Base-by-base conservation (phyloP, 225 moss, liverwort and hornwort genomes). In the Bryoerythrophyllum caledonicum region DNA sequence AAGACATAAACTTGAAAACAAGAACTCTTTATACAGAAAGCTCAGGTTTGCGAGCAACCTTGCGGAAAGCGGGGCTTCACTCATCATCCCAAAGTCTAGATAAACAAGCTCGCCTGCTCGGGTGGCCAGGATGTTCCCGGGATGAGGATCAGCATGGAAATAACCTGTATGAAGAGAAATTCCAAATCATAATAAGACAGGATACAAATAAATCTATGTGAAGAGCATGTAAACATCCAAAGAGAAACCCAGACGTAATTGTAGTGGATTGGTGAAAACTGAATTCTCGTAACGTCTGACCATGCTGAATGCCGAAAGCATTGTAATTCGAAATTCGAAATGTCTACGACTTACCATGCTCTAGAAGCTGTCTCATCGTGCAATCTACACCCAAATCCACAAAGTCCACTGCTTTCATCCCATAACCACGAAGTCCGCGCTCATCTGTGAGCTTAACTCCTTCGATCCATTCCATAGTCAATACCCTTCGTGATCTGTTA, bases 61-160 rank as follows among this genome's bases (percentile, higher is more conserved):
- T 82, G 90, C 85, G 64, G 83, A 81, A 71, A 83, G 83, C 23
- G 90, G 90, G 17, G 87, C 90, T 85, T 90, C 88, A 78, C 90
- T 90, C 90, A 88, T 90, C 90, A 90, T 90, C 44, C 90, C 90
- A 63, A 90, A 90, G 75, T 90, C 88, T 53, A 90, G 72, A 72
- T 90, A 90, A 78, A 88, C 90, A 69, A 90, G 90, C 65, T 90
- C 88, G 52, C 90, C 90, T 77, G 81, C 76, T n/a, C 68, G 83
- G 34, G 88, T 90, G 17, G 85, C 90, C 35, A 90, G 85, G 48
- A 88, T 75, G 63, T 90, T 90, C 48, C 88, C 90, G 21, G 85
- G 90, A 77, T 90, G 90, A 35, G 90, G 90, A 61, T 90, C 90
- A 52, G 90, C 90, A 82, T 90, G 90, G 76, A 90, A 90, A 79